Evolutionary conservation across 75 land plant genomes (phyloP), one percentile per base, ranked within the genome.

Genomic region (Cryptomeria japonica): DNA sequence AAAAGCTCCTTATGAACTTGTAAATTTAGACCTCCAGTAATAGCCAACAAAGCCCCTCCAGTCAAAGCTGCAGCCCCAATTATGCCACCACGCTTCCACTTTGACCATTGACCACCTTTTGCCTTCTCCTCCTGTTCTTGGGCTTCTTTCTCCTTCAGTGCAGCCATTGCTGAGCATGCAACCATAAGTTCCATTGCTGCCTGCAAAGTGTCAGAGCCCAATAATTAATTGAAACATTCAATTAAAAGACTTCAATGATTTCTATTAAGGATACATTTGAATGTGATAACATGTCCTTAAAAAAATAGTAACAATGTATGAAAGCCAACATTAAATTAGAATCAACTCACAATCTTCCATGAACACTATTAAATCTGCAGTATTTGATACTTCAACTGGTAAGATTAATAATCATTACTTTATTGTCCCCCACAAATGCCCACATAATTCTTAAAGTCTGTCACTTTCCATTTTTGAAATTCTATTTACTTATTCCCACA

Each of bases 61-160:
- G 99, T 98, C 88, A 98, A 78, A 88, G 99, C 99, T 90, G 99
- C 99, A 46, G 99, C 99, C 83, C 99, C 99, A 87, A 98, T 98
- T 55, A 97, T 93, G 70, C 97, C 96, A 61, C 99, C 97, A 85
- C 96, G 95, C 88, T 97, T 98, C 99, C 99, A 96, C 87, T 92
- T 94, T 31, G 88, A 86, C 99, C 97, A 98, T 86, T 84, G 89
- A 80, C 92, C 90, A 83, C 88, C 61, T 80, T 75, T 68, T 41
- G 89, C 79, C 9, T 87, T 87, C 4, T 85, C 70, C 79, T 90
- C 92, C 77, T 92, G 90, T 82, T 88, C 88, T n/a, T 90, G 87
- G 42, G 87, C 80, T 88, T 92, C 94, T 70, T 86, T 90, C 86
- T 88, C 92, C 83, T 96, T 96, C n/a, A 86, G 58, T 47, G 95